Base-by-base conservation (phyloP, 1,284 basidiomycete species). In the Xerocomus minutiporus region DNA sequence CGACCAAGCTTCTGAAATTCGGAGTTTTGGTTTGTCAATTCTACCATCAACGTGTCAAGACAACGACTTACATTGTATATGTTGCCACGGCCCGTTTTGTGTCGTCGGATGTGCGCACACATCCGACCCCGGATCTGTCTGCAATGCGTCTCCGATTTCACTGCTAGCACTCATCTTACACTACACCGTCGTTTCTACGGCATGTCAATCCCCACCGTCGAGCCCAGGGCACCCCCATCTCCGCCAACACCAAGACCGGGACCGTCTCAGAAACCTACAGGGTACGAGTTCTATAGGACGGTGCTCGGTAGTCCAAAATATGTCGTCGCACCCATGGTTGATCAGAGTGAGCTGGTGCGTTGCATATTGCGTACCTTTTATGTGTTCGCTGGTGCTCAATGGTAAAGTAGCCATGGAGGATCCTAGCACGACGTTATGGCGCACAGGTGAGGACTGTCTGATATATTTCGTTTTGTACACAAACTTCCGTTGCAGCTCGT, bases 281-380 rank as follows among this genome's bases (percentile, higher is more conserved):
- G 65, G 1, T 65, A 70, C 28, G 57, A 69, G 2, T 67, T 97
- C 59, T 98, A 94, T 68, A 72, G 72, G 26, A 71, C 83, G 64
- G 75, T 88, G 40, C 67, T 98, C 36, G 88, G 91, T 7, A 88
- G 85, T 60, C 92, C 95, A 8, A 91, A 89, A 69, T 86, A 82
- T 66, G 81, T 98, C 41, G 91, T 97, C 11, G 96, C 93, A 11
- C 95, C 96, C 8, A 98, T 98, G 96, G 96, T 98, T 0, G 95
- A 98, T 70, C 93, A 96, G 73, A 93, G 90, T 64, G 95, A 98
- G 71, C 79, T 98, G 66, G 92, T 94, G 59, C 63, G 87, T 78
- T 8, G 13, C 11, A 13, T 17, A n/a, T 43, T 12, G 8, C 3
- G 6, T 34, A 11, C 36, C 41, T 35, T 5, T 25, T 31, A 9